A percentile compares a stretch with the other conserved stretches of the same genome.
phyloP scores from a whole-genome alignment of 2,329 filamentous ascomycete genomes.

The Scopulariopsis brevicaulis region DNA sequence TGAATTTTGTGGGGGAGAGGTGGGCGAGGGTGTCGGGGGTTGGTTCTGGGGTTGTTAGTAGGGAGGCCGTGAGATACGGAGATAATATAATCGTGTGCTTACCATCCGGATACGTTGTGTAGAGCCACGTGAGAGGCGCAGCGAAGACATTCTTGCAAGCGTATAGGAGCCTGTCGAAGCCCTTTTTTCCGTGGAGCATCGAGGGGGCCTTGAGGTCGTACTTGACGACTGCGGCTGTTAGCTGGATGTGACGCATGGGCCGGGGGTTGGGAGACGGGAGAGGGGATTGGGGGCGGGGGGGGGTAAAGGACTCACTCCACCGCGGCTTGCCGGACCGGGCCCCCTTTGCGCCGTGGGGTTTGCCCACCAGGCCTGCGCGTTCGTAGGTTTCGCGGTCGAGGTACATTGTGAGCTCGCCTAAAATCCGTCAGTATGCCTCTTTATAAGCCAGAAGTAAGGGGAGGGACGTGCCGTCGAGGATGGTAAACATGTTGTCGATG shows the following conservation, averaged over 20 bases:
- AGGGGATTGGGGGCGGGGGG: neutral
- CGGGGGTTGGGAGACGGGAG: too few relatives aligned
- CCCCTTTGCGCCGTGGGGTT: slow-evolving; percentile 48
- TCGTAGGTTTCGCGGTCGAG: slow-evolving; percentile 77
- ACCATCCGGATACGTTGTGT: neutral
- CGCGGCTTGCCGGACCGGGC: slow-evolving; percentile 51
- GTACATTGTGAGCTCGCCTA: slow-evolving; percentile 63
- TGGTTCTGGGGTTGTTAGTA: slow-evolving; percentile 23
- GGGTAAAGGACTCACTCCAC: slow-evolving; percentile 47
- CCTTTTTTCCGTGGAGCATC: slow-evolving; percentile 76
- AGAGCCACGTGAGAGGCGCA: slow-evolving; percentile 58
- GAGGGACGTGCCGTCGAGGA: slow-evolving; percentile 50
- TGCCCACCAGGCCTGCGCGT: slow-evolving; percentile 67
- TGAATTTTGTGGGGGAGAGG: slow-evolving; percentile 31
- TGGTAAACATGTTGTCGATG: slow-evolving; percentile 59
- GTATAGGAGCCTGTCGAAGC: slow-evolving; percentile 67
- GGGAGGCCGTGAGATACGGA: neutral
- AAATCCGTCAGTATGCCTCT: neutral
- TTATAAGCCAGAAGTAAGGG: neutral
- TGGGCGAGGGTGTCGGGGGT: slow-evolving; percentile 35
- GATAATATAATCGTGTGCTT: neutral
- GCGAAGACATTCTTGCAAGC: slow-evolving; percentile 70
- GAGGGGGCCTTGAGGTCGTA: slow-evolving; percentile 61
- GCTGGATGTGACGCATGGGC: neutral
- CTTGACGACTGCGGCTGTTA: slow-evolving; percentile 45